phyloP scores from a whole-genome alignment of 352 stramenopile genomes.

The Thalassiosira livingstoniorum region DNA sequence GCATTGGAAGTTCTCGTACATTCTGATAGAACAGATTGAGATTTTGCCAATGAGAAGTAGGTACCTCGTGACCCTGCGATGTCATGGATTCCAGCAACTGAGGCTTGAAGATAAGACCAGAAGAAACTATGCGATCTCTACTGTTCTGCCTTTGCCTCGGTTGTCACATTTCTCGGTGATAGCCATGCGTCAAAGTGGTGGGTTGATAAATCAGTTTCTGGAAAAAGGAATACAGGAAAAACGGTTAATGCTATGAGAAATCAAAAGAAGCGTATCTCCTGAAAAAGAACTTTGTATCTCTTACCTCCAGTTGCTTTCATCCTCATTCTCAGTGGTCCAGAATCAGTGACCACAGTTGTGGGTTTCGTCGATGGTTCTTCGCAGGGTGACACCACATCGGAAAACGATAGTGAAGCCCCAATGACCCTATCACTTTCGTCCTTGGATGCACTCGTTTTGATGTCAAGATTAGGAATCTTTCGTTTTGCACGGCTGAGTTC shows the following conservation, averaged over 20 bases:
- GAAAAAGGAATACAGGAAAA: too few relatives aligned
- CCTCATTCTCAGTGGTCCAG: constrained; percentile 55
- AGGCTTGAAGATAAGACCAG: too few relatives aligned
- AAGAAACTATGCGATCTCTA: too few relatives aligned
- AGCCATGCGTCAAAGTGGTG: constrained; percentile 62
- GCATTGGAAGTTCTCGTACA: too few relatives aligned
- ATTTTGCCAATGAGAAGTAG: too few relatives aligned
- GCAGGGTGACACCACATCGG: constrained; percentile 47
- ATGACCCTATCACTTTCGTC: constrained; percentile 21
- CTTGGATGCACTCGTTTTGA: background rate
- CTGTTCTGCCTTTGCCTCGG: background rate
- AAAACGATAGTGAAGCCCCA: constrained; percentile 51
- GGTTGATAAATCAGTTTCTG: constrained; percentile 45
- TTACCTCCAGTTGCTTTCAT: constrained; percentile 47
- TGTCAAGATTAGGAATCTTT: constrained; percentile 14
- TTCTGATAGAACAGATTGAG: too few relatives aligned
- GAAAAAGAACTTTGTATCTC: too few relatives aligned
- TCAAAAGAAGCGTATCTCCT: too few relatives aligned
- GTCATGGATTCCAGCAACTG: too few relatives aligned
- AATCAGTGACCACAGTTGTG: constrained; percentile 46
- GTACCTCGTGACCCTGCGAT: too few relatives aligned
- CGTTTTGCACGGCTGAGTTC: constrained; percentile 19
- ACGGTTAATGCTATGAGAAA: too few relatives aligned
- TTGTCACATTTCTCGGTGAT: constrained; percentile 20
- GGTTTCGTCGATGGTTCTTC: constrained; percentile 27